These are phyloP conservation scores for Kurtzmaniella natalensis DNA, from an alignment of 1,139 yeast genomes.

Conservation along the genomic window DNA sequence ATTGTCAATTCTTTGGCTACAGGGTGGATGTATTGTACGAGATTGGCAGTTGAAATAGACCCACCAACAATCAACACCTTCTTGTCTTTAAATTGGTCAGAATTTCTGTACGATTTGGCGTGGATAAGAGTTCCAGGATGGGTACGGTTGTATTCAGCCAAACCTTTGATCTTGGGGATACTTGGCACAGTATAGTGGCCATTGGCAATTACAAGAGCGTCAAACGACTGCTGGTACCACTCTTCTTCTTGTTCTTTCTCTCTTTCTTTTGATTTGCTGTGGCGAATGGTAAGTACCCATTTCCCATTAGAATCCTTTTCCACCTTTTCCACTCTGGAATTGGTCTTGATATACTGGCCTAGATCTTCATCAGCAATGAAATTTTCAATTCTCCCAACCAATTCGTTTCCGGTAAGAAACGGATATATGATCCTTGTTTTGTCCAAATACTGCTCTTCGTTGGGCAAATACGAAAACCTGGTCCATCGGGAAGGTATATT, in stretches of 20 bases:
- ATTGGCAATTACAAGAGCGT: conserved; percentile 48
- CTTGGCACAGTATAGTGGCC: conserved; percentile 54
- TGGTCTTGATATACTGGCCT: conserved; percentile 28
- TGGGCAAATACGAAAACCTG: conserved; percentile 36
- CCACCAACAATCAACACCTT: conserved; percentile 49
- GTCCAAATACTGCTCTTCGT: conserved; percentile 24
- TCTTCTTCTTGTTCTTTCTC: conserved; percentile 15
- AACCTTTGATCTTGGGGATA: conserved; percentile 48
- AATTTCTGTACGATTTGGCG: conserved; percentile 53
- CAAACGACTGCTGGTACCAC: conserved; percentile 43
- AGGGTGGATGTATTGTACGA: conserved; percentile 47
- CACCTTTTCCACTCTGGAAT: conserved; percentile 37
- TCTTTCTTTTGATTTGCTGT: conserved; percentile 16
- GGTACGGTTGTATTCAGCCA: conserved; percentile 42
- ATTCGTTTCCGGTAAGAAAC: conserved; percentile 37
- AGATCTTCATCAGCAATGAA: conserved; percentile 29
- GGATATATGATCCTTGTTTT: conserved; percentile 28
- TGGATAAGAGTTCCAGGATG: conserved; percentile 51
- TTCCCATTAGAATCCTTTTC: conserved; percentile 23
- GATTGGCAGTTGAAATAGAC: conserved; percentile 46
- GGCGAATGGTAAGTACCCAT: conserved; percentile 44
- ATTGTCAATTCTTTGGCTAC: conserved; percentile 33
- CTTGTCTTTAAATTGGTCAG: conserved; percentile 40
- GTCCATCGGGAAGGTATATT: conserved; percentile 43
- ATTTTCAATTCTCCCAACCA: conserved; percentile 24